Evolutionary conservation across 2,329 filamentous ascomycete species (phyloP).

Genomic region (Cercospora sojina): DNA sequence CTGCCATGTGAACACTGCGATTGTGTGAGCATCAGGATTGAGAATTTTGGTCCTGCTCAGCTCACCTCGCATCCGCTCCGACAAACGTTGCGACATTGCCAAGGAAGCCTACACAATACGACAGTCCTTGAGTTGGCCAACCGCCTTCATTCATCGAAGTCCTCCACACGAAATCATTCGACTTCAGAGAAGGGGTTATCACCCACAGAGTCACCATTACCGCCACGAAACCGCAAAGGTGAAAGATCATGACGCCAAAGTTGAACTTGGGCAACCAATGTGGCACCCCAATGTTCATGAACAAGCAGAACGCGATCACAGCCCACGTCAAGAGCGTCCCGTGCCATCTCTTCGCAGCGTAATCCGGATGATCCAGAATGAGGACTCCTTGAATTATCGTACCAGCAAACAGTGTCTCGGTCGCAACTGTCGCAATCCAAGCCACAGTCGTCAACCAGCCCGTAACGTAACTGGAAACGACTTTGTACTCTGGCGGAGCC

Average conservation of each 20-base stretch:
- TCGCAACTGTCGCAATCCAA: slow-evolving; percentile 47
- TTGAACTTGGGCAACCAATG: slow-evolving; percentile 44
- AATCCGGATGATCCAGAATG: slow-evolving; percentile 41
- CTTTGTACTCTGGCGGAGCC: slow-evolving; percentile 42
- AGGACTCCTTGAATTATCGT: slow-evolving; percentile 45
- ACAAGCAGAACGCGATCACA: slow-evolving; percentile 42
- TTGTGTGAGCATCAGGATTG: not conserved
- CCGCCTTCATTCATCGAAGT: slow-evolving; percentile 36
- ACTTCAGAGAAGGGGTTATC: slow-evolving; percentile 31
- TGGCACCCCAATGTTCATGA: slow-evolving; percentile 52
- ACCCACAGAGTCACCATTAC: slow-evolving; percentile 49
- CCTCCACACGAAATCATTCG: slow-evolving; percentile 34
- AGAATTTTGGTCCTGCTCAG: not conserved
- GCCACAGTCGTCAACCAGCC: slow-evolving; percentile 47
- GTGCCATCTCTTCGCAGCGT: slow-evolving; percentile 41
- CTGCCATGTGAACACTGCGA: slow-evolving; percentile 46
- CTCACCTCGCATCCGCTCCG: slow-evolving; percentile 42
- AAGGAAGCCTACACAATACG: slow-evolving; percentile 39
- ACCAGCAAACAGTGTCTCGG: slow-evolving; percentile 44
- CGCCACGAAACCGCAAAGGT: slow-evolving; percentile 55
- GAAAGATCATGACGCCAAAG: slow-evolving; percentile 46
- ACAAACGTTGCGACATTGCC: slow-evolving; percentile 40
- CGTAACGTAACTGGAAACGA: slow-evolving; percentile 46
- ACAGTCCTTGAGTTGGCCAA: slow-evolving; percentile 39
- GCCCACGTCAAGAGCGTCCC: slow-evolving; percentile 45